Conservation (phyloP, 2,329 filamentous ascomycete genomes). For the Cytospora mali region DNA sequence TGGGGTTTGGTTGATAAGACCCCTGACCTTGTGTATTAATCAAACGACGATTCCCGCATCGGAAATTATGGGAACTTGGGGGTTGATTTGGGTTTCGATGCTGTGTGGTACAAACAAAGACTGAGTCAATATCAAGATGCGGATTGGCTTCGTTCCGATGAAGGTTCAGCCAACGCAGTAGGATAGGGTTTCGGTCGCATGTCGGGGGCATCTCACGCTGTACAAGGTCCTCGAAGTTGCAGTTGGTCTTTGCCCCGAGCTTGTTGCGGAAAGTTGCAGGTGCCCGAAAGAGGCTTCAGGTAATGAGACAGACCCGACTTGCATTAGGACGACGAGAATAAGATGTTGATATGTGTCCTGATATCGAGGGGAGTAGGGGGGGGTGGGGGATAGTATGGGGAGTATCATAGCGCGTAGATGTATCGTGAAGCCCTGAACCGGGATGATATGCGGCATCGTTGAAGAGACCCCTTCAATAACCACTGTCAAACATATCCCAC, state of each 20-base stretch:
- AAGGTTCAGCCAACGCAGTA: too few relatives aligned
- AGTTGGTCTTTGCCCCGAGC: too few relatives aligned
- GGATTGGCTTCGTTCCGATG: too few relatives aligned
- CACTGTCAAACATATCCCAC: constrained; percentile 23
- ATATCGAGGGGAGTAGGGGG: too few relatives aligned
- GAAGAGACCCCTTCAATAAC: neutral
- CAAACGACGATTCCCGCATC: neutral
- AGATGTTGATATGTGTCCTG: too few relatives aligned
- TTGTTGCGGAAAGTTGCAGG: too few relatives aligned
- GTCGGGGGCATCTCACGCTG: too few relatives aligned
- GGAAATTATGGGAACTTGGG: neutral
- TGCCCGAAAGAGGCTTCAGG: too few relatives aligned
- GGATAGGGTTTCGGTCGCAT: neutral
- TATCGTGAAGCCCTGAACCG: neutral
- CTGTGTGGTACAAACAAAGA: neutral
- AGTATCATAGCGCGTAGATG: neutral
- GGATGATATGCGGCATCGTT: neutral
- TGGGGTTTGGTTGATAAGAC: neutral
- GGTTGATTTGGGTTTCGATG: neutral
- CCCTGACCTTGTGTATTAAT: neutral
- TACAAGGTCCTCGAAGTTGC: too few relatives aligned
- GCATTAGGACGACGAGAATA: too few relatives aligned
- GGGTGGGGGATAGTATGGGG: too few relatives aligned
- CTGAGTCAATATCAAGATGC: neutral
- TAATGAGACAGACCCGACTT: too few relatives aligned